Base-by-base conservation (phyloP, 805 yeast species). In the Gaillardinia entomophila region DNA sequence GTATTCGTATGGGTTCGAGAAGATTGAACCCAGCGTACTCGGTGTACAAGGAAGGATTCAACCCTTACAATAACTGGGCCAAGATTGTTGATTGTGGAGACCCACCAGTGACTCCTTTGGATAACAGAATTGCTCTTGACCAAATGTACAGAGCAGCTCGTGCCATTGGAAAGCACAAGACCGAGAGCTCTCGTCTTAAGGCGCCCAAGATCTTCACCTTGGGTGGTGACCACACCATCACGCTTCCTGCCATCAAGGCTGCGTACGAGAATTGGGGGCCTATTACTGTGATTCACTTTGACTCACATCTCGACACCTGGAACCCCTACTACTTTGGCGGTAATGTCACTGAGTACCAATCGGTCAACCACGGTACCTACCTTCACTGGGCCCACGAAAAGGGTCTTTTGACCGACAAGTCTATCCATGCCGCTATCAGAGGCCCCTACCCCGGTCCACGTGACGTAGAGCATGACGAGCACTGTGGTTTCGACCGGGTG, bases 31-130 rank as follows among this genome's bases (percentile, higher is more conserved):
- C 26, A 11, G 26, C 26, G 13, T 24, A 24, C 26, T 24, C 26
- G 13, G 26, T 24, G 11, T 24, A 24, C 26, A 24, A 12, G 13
- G 13, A 24, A 10, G n/a, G 13, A 12, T 24, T 24, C 26, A 12
- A 24, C 13, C 26, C 26, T 10, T 24, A 24, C 26, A 5, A 10
- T 12, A 24, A n/a, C 26, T 24, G 26, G 26, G 26, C 26, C n/a
- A 24, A 24, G 26, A 24, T 24, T n/a, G 26, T 44, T 4, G 48
- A 44, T 26, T 44, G 48, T 19, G 48, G 48, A 7, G 48, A 44
- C 24, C 38, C 42, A n/a, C 43, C 48, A 24, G 37, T 44, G 46
- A 44, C 46, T 3, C 46, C 46, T 4, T 42, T 44, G 14, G 48
- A 44, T 33, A 44, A 44, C 28, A 19, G 46, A 3, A 26, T 42